phyloP scores from a whole-genome alignment of 345 rosid species.

The Syzygium aromaticum region DNA sequence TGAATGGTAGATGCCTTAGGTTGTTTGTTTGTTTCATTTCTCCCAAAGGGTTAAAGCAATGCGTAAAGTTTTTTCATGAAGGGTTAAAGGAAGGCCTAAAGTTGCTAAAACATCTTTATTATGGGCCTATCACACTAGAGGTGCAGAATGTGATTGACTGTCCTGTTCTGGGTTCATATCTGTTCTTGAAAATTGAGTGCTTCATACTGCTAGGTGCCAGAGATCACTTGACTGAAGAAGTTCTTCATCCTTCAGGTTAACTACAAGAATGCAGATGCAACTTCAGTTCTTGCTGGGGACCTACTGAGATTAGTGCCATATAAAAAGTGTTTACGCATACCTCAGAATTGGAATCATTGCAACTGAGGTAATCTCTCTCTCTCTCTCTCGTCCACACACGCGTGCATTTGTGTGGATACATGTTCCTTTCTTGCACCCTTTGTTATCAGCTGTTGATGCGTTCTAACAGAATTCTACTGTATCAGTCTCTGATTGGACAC shows the following conservation, averaged over 20 bases:
- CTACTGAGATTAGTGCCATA: background rate
- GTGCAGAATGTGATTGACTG: background rate
- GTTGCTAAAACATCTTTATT: background rate
- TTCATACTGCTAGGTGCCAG: background rate
- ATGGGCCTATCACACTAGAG: background rate
- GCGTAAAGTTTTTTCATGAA: background rate
- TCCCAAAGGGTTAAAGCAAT: background rate
- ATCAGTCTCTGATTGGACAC: constrained; percentile 6
- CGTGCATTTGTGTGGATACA: background rate
- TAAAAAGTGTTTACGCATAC: background rate
- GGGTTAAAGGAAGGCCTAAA: background rate
- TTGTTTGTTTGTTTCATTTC: background rate
- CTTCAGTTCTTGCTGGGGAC: constrained; percentile 3
- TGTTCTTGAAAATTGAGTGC: background rate
- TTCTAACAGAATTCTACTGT: background rate
- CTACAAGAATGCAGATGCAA: constrained; percentile 5
- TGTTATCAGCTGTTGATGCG: background rate
- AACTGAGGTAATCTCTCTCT: background rate
- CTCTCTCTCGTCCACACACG: background rate
- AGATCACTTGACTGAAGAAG: background rate
- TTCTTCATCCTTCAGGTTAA: background rate
- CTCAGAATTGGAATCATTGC: background rate
- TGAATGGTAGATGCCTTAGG: background rate
- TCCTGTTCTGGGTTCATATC: background rate
- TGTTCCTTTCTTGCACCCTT: background rate